Evolutionary conservation across 495 filamentous ascomycete species (phyloP), one percentile per base, ranked within the genome.

Genomic region (Stereocaulon alpinum): DNA sequence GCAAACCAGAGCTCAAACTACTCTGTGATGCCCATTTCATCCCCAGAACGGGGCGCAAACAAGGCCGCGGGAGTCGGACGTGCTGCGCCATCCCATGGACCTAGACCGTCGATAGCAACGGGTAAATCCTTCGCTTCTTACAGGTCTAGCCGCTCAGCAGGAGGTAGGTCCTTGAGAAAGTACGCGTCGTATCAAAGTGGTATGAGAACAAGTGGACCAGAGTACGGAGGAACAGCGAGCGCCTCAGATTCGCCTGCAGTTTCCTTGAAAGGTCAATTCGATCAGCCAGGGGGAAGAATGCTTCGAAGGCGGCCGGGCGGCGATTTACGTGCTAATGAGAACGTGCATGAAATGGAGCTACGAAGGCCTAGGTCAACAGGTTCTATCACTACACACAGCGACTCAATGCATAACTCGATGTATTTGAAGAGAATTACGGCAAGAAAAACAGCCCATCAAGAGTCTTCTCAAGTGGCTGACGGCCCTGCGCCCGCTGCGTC

Each of bases 231-330:
- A 61, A 74, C 76, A 27, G 82, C 76, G 0, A 79, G 77, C 0
- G 74, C 76, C 40, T 84, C 83, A 9, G 78, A 65, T 43, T 70
- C 72, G 41, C 70, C 74, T 32, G 69, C 60, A 14, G 62, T 68
- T 59, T 66, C 70, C 22, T 68, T 64, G 6, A 73, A 71, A 18
- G 74, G 75, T 43, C 54, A 66, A 37, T 47, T 63, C n/a, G 72
- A 75, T 40, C 74, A 70, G 55, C 67, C 68, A 40, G 65, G 69
- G 7, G 73, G 70, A 15, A 77, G 75, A 50, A 79, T 87, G 60
- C 82, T 98, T 43, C 82, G 93, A 58, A 81, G 93, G 67, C 82
- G 88, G 30, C 94, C 92, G 18, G 93, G 93, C 51, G 91, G 93
- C 40, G 86, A 97, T 73, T 75, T 98, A 53, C 84, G 89, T 62